Base-by-base conservation (phyloP, 2,329 filamentous ascomycete genomes). In the Exophiala dermatitidis region DNA sequence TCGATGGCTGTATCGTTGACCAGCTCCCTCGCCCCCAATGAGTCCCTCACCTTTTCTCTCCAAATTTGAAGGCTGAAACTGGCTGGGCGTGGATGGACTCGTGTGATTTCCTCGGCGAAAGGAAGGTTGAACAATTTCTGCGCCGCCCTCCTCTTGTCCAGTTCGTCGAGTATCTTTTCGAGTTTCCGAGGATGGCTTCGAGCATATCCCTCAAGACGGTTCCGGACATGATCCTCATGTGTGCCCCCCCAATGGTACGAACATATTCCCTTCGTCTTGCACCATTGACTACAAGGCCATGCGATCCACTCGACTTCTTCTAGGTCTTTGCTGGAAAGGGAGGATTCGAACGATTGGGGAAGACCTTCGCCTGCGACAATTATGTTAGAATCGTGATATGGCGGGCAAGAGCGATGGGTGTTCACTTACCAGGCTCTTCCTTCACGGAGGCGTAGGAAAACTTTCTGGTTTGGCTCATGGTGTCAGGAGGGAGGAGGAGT, bases 381-480 rank as follows among this genome's bases (percentile, higher is more conserved):
- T 28, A 10, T 42, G 48, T 57, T 46, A 57, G 54, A 32, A 12
- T 8, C 6, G 45, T 19, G 29, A 28, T 30, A 4, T 3, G 10
- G 10, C 12, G 31, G 32, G 29, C 33, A 4, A 36, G 33, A 29
- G 36, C 30, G 29, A 40, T 36, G n/a, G 10, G n/a, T 34, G 5
- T n/a, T 37, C 19, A 41, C 58, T 38, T 60, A 60, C 58, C 56
- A 42, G 49, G 40, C 38, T 63, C 57, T 59, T 63, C 61, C 41
- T 61, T 62, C 34, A 63, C 60, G 9, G 60, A 62, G 28, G 60
- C 60, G 50, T 63, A 63, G n/a, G 60, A 62, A 42, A 60, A 60
- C 52, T 63, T 63, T 38, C 61, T 51, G 9, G 56, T 47, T 31
- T 47, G 37, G 33, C 37, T 55, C 56, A 61, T 59, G 29, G 56